Evolutionary conservation across 495 filamentous ascomycete genomes (phyloP).

Genomic region (Trichoderma orchidacearum): DNA sequence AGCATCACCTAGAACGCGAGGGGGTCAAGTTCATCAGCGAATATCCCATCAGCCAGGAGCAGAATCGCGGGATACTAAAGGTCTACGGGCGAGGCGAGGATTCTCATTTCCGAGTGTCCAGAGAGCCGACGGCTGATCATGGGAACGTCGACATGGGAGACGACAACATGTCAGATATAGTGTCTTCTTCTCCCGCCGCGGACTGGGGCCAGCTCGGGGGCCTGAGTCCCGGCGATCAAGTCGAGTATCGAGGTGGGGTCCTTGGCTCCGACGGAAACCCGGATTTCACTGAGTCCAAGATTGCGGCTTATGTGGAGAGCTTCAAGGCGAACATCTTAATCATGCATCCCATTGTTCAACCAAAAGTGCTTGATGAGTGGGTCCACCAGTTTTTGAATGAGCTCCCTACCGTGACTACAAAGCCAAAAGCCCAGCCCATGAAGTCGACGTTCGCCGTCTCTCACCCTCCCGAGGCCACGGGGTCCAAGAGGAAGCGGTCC

Average conservation of each 20-base stretch:
- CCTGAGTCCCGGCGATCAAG: constrained; percentile 21
- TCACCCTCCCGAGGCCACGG: constrained; percentile 18
- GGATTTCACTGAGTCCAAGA: constrained; percentile 46
- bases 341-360: constrained; percentile 74
- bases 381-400: constrained; percentile 33
- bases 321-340: constrained; percentile 73
- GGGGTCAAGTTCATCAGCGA: constrained; percentile 49
- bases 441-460: constrained; percentile 8
- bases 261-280: constrained; percentile 47
- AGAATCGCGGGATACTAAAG: constrained; percentile 59
- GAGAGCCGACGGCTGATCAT: constrained; percentile 6
- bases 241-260: constrained; percentile 23
- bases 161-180: constrained; percentile 28
- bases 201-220: constrained; percentile 37
- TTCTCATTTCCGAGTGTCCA: constrained; percentile 26
- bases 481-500: constrained; percentile 47
- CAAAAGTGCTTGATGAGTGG: constrained; percentile 32
- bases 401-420: constrained; percentile 11
- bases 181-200: constrained; percentile 32
- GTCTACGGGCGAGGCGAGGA: constrained; percentile 72
- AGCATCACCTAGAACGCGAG: constrained; percentile 24
- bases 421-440: constrained; percentile 6
- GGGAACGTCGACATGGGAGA: constrained; percentile 16
- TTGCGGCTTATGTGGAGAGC: constrained; percentile 50
- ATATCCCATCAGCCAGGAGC: constrained; percentile 56